phyloP scores from a whole-genome alignment of 2,329 filamentous ascomycete species.

The Metarhizium album region DNA sequence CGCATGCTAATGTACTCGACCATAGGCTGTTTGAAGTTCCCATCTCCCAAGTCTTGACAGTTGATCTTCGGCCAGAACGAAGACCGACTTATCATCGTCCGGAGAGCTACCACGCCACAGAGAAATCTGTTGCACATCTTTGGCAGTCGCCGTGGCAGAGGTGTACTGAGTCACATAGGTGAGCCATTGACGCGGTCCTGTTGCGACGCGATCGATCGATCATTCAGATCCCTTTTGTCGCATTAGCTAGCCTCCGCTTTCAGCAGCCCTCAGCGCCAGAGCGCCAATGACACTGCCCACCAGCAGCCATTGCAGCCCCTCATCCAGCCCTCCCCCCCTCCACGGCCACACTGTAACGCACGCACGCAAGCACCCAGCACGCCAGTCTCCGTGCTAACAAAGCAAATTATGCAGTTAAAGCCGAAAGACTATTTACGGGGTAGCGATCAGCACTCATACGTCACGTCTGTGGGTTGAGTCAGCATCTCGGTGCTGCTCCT shows the following conservation, averaged over 20 bases:
- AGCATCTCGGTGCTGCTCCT: neutral
- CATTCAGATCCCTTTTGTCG: neutral
- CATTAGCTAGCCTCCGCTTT: neutral
- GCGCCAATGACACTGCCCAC: neutral
- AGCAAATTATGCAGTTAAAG: neutral
- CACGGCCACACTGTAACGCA: neutral
- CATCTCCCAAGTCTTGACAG: neutral
- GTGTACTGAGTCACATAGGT: neutral
- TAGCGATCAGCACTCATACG: neutral
- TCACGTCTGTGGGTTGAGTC: neutral
- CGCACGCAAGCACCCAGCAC: neutral
- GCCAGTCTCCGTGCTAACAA: neutral
- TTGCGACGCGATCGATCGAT: slow-evolving; percentile 4
- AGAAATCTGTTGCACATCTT: neutral
- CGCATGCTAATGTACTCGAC: neutral
- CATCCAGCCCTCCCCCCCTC: neutral
- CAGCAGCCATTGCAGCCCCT: neutral
- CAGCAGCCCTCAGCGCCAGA: neutral
- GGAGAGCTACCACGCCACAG: neutral
- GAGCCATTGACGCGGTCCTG: neutral
- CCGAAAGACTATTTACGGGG: neutral
- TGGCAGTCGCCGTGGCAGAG: neutral
- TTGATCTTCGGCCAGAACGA: neutral
- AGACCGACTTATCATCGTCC: neutral
- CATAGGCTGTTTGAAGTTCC: neutral